Evolutionary conservation across 192 early-diverging fungal species (phyloP).

Genomic region (Coemansia sp.): DNA sequence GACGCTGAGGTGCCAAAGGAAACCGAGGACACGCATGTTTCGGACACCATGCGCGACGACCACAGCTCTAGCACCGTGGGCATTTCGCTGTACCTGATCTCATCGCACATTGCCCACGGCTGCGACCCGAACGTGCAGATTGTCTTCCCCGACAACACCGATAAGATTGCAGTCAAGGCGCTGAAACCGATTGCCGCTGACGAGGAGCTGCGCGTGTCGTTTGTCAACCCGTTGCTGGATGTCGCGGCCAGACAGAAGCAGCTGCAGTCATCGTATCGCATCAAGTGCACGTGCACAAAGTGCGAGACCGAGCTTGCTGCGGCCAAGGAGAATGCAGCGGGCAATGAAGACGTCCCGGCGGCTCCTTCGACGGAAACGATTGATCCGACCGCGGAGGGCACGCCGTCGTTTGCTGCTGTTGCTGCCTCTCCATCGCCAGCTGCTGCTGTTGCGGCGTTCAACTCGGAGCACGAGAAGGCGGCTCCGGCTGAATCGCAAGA

Average conservation of each 20-base stretch:
- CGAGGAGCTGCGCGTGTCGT: slow-evolving; percentile 66
- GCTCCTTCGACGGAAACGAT: background rate
- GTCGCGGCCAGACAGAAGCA: slow-evolving; percentile 55
- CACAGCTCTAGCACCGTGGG: slow-evolving; percentile 54
- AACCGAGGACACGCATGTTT: slow-evolving; percentile 25
- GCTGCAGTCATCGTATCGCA: slow-evolving; percentile 58
- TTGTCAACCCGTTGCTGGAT: slow-evolving; percentile 48
- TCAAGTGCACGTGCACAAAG: slow-evolving; percentile 56
- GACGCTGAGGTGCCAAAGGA: slow-evolving; percentile 31
- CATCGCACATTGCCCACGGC: slow-evolving; percentile 67
- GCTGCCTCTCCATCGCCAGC: slow-evolving; percentile 2
- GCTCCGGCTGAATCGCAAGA: background rate
- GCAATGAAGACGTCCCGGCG: background rate
- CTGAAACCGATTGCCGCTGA: slow-evolving; percentile 58
- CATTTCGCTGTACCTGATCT: slow-evolving; percentile 68
- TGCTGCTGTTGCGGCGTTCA: background rate
- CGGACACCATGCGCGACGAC: slow-evolving; percentile 47
- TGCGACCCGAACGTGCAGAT: slow-evolving; percentile 66
- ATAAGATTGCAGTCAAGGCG: slow-evolving; percentile 58
- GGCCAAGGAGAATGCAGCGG: background rate
- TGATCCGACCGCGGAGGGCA: background rate
- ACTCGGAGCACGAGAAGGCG: background rate
- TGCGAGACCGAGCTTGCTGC: slow-evolving; percentile 43
- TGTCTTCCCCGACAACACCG: slow-evolving; percentile 51
- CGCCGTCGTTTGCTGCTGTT: slow-evolving; percentile 7